Evolutionary conservation across 108 stramenopile species (phyloP), one percentile per base, ranked within the genome.

Genomic region (Cyclotella kingstonii): DNA sequence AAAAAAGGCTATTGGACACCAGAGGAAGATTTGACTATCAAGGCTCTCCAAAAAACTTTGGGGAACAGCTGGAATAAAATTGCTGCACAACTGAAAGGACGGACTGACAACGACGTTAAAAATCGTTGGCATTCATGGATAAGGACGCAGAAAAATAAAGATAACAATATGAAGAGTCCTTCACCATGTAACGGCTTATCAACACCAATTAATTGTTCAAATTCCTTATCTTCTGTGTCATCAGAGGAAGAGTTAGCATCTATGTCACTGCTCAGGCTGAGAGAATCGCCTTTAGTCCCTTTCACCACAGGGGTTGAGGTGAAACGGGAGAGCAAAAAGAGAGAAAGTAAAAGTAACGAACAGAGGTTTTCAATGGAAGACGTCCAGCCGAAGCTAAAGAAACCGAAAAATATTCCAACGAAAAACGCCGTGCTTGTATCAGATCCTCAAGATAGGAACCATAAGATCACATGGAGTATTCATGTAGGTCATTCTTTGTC

Each of bases 11-110:
- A 79, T 3, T 92, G 89, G 89, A 82, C 82, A 12, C 59, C 41
- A 19, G 83, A 86, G 23, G 91, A 92, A 74, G 83, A 86, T 35
- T 26, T 30, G 23, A 39, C 70, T 15, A 81, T 92, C 17, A 17
- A 74, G 4, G 40, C 63, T 5, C 48, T 66, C 26, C 89, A 90
- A 43, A 14, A 45, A 18, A 31, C 44, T 21, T 29, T 79, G 23
- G 89, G 89, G 7, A 92, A 90, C 34, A 35, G 57, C 19, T 78
- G 80, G 77, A 80, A 82, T 9, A 78, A 83, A 64, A 90, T 90
- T 46, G 84, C 89, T 28, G 76, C 48, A 7, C n/a, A 34, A 21
- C 12, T 35, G 21, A 15, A 27, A 21, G 38, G 38, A 14, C 48
- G 66, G 0, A 46, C 48, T 1, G 56, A 68, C 27, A 68, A 51